Conservation (phyloP, 805 yeast genomes). For the Komagataella phaffii region DNA sequence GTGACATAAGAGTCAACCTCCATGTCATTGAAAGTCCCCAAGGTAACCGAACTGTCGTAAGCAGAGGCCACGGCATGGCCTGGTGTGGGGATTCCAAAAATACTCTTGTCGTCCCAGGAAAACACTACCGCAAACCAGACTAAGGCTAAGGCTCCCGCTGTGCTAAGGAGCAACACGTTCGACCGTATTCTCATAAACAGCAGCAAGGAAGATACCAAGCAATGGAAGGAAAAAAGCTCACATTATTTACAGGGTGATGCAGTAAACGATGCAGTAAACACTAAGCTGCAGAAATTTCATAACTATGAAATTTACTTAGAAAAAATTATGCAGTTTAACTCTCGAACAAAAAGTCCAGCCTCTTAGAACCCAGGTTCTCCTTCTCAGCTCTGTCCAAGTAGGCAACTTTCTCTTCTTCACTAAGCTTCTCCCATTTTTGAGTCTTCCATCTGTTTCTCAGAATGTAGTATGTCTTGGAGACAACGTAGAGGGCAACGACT, state of each 20-base stretch:
- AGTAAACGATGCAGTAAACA: too few relatives aligned
- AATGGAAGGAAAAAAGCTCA: too few relatives aligned
- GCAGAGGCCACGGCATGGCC: neutral
- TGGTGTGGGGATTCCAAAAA: neutral
- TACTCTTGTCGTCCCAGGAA: neutral
- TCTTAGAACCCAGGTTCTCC: slow-evolving; percentile 29
- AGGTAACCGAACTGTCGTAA: neutral
- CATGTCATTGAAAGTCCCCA: neutral
- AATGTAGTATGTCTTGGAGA: slow-evolving; percentile 20
- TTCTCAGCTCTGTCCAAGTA: slow-evolving; percentile 30
- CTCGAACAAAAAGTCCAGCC: slow-evolving; percentile 27
- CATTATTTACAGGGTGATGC: too few relatives aligned
- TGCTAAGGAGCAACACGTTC: too few relatives aligned
- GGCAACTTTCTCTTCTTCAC: slow-evolving; percentile 28
- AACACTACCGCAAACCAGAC: too few relatives aligned
- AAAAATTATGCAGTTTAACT: slow-evolving; percentile 3
- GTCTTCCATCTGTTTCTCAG: slow-evolving; percentile 26
- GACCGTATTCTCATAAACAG: too few relatives aligned
- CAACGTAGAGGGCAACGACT: slow-evolving; percentile 13
- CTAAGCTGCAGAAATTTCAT: too few relatives aligned
- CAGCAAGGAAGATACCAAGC: too few relatives aligned
- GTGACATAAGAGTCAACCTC: neutral
- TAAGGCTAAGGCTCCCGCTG: too few relatives aligned
- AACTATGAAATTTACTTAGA: neutral
- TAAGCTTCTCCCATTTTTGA: slow-evolving; percentile 30